Evolutionary conservation across 2,329 filamentous ascomycete species (phyloP).

Genomic region (Botrytis cinerea): DNA sequence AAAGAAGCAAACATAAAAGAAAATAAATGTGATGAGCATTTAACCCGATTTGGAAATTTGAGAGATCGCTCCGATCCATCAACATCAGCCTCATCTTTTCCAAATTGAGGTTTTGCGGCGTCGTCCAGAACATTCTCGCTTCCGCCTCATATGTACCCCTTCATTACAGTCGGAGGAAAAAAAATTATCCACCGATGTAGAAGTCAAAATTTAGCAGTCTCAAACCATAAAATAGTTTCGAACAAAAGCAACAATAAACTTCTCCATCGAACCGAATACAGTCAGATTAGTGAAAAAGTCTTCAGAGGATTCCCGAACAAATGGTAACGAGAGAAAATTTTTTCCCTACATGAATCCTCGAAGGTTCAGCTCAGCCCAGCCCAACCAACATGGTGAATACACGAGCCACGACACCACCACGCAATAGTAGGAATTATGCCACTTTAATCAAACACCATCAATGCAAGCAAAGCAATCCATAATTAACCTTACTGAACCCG

Average conservation of each 20-base stretch:
- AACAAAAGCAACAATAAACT: constrained; percentile 5
- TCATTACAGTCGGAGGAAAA: constrained; percentile 7
- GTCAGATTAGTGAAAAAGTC: constrained; percentile 5
- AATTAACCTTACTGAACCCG: constrained; percentile 2
- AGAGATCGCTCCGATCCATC: background rate
- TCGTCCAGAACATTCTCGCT: constrained; percentile 20
- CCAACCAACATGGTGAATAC: constrained; percentile 7
- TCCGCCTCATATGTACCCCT: constrained; percentile 9
- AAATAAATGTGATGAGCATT: background rate
- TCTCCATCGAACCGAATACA: background rate
- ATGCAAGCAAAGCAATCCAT: constrained; percentile 13
- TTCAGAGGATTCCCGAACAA: constrained; percentile 11
- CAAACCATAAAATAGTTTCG: background rate
- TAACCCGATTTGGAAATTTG: background rate
- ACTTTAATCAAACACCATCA: constrained; percentile 8
- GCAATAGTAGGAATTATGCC: constrained; percentile 6
- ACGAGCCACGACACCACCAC: constrained; percentile 19
- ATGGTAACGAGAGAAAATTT: background rate
- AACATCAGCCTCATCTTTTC: constrained; percentile 5
- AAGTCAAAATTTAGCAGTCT: background rate
- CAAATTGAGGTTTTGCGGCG: constrained; percentile 15
- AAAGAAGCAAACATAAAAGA: constrained; percentile 1
- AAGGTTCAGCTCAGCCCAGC: constrained; percentile 19
- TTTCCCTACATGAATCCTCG: background rate
- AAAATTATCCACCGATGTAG: constrained; percentile 11